Conservation (phyloP, 192 early-diverging fungal species). For the Glomus cerebriforme region DNA sequence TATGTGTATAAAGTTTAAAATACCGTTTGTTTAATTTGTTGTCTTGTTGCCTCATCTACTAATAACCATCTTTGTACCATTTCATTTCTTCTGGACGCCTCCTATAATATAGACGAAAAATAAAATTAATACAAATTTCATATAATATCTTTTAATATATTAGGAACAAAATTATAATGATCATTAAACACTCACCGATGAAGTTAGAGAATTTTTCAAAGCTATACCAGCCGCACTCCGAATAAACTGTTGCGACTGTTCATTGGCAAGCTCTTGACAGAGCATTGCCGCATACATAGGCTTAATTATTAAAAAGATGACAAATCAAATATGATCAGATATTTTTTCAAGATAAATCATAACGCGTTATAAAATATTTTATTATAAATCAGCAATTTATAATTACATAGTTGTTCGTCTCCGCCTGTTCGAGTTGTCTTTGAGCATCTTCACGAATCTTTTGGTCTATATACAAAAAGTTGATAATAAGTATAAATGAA, state of each 20-base stretch:
- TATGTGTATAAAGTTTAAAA: conserved; percentile 10
- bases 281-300: conserved; percentile 68
- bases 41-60: conserved; percentile 55
- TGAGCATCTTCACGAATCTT: conserved; percentile 81
- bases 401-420: conserved; percentile 81
- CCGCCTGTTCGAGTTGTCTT: conserved; percentile 69
- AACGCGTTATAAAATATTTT: conserved; percentile 19
- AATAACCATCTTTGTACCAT: conserved; percentile 59
- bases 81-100: conserved; percentile 9
- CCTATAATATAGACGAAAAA: neutral
- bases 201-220: conserved; percentile 89
- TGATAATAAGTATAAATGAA: neutral
- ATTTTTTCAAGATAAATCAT: neutral
- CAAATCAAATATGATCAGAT: conserved; percentile 1
- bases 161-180: neutral
- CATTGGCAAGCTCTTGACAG: conserved; percentile 82
- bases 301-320: conserved; percentile 41
- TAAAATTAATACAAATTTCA: neutral
- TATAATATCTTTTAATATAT: conserved; percentile 16
- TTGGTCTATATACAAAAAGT: conserved; percentile 53
- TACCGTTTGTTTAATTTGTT: conserved; percentile 70
- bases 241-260: conserved; percentile 62
- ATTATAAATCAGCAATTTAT: neutral
- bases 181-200: conserved; percentile 40
- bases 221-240: conserved; percentile 85